Conservation (phyloP, 345 rosid genomes). For the Populus simonii region DNA sequence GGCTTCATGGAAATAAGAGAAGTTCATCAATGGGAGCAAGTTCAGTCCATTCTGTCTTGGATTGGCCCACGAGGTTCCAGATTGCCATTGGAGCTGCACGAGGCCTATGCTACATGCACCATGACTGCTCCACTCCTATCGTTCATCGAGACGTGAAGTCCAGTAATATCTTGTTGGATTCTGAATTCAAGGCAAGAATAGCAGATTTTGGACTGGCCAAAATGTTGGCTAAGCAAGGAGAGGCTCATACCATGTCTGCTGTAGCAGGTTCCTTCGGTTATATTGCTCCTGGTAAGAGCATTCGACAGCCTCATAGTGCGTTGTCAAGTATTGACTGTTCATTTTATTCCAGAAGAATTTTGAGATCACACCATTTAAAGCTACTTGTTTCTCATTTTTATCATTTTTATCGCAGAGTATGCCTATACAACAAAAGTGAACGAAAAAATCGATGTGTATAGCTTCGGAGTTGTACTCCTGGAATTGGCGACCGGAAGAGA, state of each 20-base stretch:
- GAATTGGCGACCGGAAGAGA: constrained; percentile 83
- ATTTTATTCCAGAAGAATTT: neutral
- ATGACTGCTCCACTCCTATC: constrained; percentile 64
- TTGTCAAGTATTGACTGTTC: neutral
- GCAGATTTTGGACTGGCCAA: constrained; percentile 96
- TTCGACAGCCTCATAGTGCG: neutral
- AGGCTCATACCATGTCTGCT: constrained; percentile 68
- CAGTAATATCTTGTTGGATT: constrained; percentile 79
- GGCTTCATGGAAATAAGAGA: constrained; percentile 72
- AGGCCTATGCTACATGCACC: constrained; percentile 92
- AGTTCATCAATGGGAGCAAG: constrained; percentile 4
- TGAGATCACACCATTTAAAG: neutral
- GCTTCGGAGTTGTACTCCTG: constrained; percentile 87
- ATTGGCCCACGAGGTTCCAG: constrained; percentile 70
- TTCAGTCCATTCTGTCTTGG: constrained; percentile 30
- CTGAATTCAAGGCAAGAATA: constrained; percentile 63
- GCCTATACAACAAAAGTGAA: constrained; percentile 75
- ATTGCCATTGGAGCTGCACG: constrained; percentile 82
- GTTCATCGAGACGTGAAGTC: constrained; percentile 90
- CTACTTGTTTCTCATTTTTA: constrained; percentile 4
- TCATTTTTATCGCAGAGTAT: constrained; percentile 48
- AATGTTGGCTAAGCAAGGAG: constrained; percentile 57
- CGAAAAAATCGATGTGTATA: constrained; percentile 77
- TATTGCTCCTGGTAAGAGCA: constrained; percentile 74
- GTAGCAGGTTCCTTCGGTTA: constrained; percentile 92